Conservation (phyloP, 148 eudicot species). For the Vaccinium corymbosum region DNA sequence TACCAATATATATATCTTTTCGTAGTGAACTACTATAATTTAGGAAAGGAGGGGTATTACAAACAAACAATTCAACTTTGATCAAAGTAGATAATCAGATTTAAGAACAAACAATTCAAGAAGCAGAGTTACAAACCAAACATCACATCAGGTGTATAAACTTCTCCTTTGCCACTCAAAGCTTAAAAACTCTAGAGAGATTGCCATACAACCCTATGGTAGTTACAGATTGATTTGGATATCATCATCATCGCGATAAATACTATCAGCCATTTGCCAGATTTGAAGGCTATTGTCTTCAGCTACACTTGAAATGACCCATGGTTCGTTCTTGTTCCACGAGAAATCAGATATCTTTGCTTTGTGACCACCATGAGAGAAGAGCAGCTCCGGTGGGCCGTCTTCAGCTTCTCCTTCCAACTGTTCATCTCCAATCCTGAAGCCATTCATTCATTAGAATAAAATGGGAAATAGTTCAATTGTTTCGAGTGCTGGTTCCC, state of each 20-base stretch:
- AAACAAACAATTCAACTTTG: background rate
- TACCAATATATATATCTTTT: no score
- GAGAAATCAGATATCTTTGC: slow-evolving; percentile 97
- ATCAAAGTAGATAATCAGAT: background rate
- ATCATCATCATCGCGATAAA: slow-evolving; percentile 68
- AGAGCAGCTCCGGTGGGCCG: slow-evolving; percentile 91
- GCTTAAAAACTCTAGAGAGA: background rate
- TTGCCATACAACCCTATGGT: background rate
- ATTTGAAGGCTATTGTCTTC: slow-evolving; percentile 84
- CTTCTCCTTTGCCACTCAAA: background rate
- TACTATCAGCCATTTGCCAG: slow-evolving; percentile 87
- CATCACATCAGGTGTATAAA: background rate
- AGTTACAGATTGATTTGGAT: background rate
- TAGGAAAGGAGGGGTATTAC: no score
- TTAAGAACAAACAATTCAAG: background rate
- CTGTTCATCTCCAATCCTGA: slow-evolving; percentile 95
- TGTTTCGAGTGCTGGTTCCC: background rate
- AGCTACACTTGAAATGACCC: slow-evolving; percentile 89
- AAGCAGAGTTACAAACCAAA: background rate
- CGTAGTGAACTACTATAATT: no score
- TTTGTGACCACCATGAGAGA: slow-evolving; percentile 96
- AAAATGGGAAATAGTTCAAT: background rate
- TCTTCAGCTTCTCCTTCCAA: slow-evolving; percentile 95
- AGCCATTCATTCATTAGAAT: slow-evolving; percentile 7
- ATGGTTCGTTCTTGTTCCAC: slow-evolving; percentile 85